Evolutionary conservation across 192 early-diverging fungal species (phyloP), one percentile per base, ranked within the genome.

Genomic region (Entophlyctis luteolus): DNA sequence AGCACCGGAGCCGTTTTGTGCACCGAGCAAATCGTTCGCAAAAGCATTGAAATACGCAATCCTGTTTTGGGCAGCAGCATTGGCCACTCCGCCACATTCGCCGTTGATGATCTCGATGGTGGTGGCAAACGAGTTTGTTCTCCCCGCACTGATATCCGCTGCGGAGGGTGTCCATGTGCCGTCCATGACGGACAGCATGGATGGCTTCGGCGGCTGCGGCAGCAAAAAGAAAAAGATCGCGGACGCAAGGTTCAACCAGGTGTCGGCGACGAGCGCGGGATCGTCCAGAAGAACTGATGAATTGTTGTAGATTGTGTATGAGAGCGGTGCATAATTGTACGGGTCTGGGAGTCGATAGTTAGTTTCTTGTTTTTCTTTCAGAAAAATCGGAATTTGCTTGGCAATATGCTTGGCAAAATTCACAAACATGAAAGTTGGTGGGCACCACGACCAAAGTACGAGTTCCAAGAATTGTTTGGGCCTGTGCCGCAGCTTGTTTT

Each of bases 91-190:
- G 10, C 35, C 50, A 28, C 65, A 67, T 29, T 67, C 65, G 14
- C 65, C 53, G 65, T 67, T 67, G 28, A 67, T 67, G 52, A 67
- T 67, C 47, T 67, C 50, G 52, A 67, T 67, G 22, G 65, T 67
- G 32, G 50, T 32, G 27, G 65, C 50, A 38, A 67, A 67, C 23
- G 37, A 27, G 38, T 67, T 67, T 33, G 36, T 45, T 18, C 49
- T 49, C 18, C 52, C 52, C 1, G 50, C 50, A 14, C 50, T 37
- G 33, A 55, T 55, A 38, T 67, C 65, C 10, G 49, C 49, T 18
- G 65, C 65, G 33, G 37, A 55, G 4, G 65, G 50, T 2, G 42
- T 32, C 60, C 60, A 63, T 5, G 46, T 31, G 4, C 60, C 60
- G 32, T 63, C 60, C 42, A 63, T 63, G 36, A 67, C 65, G 39